phyloP scores from a whole-genome alignment of 2,329 filamentous ascomycete species.

The Colletotrichum sidae region DNA sequence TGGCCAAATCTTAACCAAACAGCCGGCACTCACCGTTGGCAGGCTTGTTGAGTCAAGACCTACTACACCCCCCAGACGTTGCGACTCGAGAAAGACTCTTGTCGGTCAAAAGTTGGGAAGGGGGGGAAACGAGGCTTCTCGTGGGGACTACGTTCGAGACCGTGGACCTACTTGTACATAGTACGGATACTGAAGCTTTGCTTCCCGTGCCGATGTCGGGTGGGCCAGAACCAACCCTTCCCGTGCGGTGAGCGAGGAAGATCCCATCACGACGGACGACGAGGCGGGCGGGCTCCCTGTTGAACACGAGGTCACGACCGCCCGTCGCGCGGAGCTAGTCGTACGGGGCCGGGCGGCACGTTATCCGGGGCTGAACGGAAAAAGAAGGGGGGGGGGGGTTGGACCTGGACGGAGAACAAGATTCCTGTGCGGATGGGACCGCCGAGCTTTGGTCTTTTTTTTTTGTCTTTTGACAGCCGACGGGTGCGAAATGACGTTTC shows the following conservation, averaged over 20 bases:
- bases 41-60: too few relatives aligned
- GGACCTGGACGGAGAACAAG: neutral
- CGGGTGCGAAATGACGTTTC: conserved; percentile 6
- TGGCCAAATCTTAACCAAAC: too few relatives aligned
- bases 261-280: conserved; percentile 7
- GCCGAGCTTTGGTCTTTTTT: neutral
- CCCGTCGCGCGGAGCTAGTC: conserved; percentile 13
- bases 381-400: conserved; percentile 1
- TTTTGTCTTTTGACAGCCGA: neutral
- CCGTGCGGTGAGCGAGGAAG: conserved; percentile 7
- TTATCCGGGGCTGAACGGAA: conserved; percentile 14
- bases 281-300: conserved; percentile 12
- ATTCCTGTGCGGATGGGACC: conserved; percentile 2
- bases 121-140: too few relatives aligned
- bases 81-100: too few relatives aligned
- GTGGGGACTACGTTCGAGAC: too few relatives aligned
- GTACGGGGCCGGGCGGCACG: conserved; percentile 34
- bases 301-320: conserved; percentile 9
- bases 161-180: too few relatives aligned
- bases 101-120: too few relatives aligned
- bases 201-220: too few relatives aligned
- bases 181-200: too few relatives aligned
- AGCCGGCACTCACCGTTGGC: too few relatives aligned
- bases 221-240: conserved; percentile 3
- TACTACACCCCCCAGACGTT: too few relatives aligned